Evolutionary conservation across 2,329 filamentous ascomycete species (phyloP), one percentile per base, ranked within the genome.

Genomic region (Madurella fahalii): DNA sequence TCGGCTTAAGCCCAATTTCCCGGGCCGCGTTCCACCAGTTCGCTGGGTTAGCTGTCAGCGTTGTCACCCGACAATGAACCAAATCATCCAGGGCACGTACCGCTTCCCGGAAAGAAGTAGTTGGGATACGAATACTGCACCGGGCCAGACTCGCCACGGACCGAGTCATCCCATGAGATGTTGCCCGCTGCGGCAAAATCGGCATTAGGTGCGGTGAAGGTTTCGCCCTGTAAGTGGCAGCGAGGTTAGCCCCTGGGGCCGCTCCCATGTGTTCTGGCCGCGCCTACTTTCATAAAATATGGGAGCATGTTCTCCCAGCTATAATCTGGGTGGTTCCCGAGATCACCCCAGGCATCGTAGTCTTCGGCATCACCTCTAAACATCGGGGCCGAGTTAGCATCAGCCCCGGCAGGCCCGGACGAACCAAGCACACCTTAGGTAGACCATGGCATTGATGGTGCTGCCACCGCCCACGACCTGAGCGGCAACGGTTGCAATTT

Each of bases 211-310:
- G 50, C 40, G 7, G 67, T 68, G 49, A 68, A 67, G 46, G 61
- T 67, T 49, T 69, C 67, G 58, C 62, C 65, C 64, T 66, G 25
- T 11, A 16, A 13, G 3, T n/a, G 2, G 16, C 45, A 32, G 8
- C 7, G 9, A 34, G 4, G 34, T 53, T 49, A 53, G 51, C n/a
- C n/a, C 20, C 32, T 15, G n/a, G 17, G 17, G 25, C 25, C 3
- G 25, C 25, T 25, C 25, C 25, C 25, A 25, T 7, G 25, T 25
- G 25, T 25, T 7, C 7, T 25, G 25, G 9, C 7, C 17, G 13
- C 20, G 40, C 5, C 47, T 46, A 71, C 72, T 63, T 76, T 76
- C 31, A 68, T 70, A 58, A 77, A 72, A 57, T 76, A 78, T 0
- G 71, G 73, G 1, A 73, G 64, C 39, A 78, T 63, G 16, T 60